Evolutionary conservation across 2,329 filamentous ascomycete species (phyloP), one percentile per base, ranked within the genome.

Genomic region (Penicillium sp.): DNA sequence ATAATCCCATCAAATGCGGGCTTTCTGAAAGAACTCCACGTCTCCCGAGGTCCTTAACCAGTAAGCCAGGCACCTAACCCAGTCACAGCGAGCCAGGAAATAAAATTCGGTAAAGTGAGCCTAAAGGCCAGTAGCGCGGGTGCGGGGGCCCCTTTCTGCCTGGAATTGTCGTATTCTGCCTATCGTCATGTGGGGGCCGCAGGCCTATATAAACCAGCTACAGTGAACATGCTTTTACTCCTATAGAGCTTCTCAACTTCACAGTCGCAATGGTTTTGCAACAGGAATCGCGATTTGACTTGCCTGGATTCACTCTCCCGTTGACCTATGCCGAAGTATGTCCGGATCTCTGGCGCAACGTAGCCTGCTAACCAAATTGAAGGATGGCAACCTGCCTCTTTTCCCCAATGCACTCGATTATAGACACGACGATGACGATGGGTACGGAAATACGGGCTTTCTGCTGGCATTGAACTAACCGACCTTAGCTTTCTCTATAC

Each of bases 1-100:
- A 71, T 41, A 41, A 25, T 13, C 33, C 18, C 38, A 22, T 40
- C 38, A 24, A 35, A 35, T 18, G n/a, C 16, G 35, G 35, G 11
- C 35, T 20, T 18, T 20, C 0, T 20, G 35, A 20, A 20, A 20
- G 35, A 22, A 18, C 16, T 6, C 9, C 18, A 20, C 10, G 5
- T 20, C 35, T 30, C 28, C 28, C 3, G 27, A 28, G 4, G 11
- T 20, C 2, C 35, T 18, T 20, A 6, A 6, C 3, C 16, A 20
- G 16, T 36, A 20, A 11, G 18, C 16, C 8, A 20, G 35, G 5
- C 10, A 22, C 10, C 13, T 5, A 20, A 13, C 3, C 16, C 4
- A 38, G 2, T 35, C 2, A 18, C 8, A 16, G n/a, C 4, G 31
- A 35, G 31, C 5, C 14, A 35, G 16, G 31, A 16, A 10, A 16